Base-by-base conservation (phyloP, 371 early-diverging fungal species). In the Coemansia sp. region DNA sequence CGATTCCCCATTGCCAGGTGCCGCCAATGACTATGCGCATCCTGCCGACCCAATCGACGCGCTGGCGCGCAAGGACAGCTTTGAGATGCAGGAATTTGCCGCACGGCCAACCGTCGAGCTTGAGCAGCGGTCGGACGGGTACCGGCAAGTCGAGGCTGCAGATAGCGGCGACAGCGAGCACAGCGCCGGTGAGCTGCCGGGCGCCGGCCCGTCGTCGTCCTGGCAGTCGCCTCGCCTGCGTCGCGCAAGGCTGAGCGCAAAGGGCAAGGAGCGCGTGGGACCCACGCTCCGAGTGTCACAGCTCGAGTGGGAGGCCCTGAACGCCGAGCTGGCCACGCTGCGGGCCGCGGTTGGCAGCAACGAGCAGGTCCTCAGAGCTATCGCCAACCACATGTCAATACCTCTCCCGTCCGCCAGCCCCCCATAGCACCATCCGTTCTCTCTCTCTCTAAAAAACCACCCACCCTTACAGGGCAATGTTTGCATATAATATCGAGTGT, bases 31-130 rank as follows among this genome's bases (percentile, higher is more conserved):
- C 30, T 10, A 35, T 4, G 52, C 58, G 6, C 49, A 26, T 7
- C 33, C 53, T 1, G 30, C 57, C 2, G 76, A 75, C 20, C 71
- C 71, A 0, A 61, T 75, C 26, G 71, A 70, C 34, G 76, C 61
- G 2, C 36, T 75, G 45, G 69, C 76, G 12, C 76, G 76, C 30
- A 75, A 70, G 51, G 76, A 70, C 57, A 75, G 76, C 63, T 59
- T 70, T 59, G 76, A 75, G 58, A 75, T 75, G 74, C 74, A 72
- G 45, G 65, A 57, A 40, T 38, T 72, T 30, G 74, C 69, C 0
- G 43, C 43, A 43, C 4, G 16, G 11, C 43, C 43, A 43, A 20
- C 47, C 50, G n/a, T n/a, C 9, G 34, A 26, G 12, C 31, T 5
- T 26, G 63, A 61, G 33, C 59, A 65, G 5, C 50, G 62, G 12